Percentiles rank a stretch among this genome's conserved stretches.
Conservation (phyloP, 2,329 filamentous ascomycete genomes). For the Apiospora kogelbergensis region DNA sequence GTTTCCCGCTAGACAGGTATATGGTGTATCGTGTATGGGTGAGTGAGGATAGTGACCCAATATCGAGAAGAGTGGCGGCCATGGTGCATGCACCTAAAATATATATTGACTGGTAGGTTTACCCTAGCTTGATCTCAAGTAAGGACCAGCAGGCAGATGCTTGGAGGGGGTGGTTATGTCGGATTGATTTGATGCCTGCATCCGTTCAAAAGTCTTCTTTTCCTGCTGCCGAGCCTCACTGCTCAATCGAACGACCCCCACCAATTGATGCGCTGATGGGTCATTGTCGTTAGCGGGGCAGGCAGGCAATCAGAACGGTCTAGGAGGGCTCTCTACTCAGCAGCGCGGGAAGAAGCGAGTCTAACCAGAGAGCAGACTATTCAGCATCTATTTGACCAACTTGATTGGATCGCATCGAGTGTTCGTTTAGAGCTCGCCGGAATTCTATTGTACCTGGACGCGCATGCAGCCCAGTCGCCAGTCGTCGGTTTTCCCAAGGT, state of each 20-base stretch:
- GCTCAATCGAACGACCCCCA: slow-evolving; percentile 1
- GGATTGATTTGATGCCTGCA: neutral
- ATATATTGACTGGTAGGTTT: neutral
- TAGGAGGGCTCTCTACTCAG: neutral
- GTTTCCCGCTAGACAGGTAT: slow-evolving; percentile 42
- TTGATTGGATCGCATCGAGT: neutral
- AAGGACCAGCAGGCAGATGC: neutral
- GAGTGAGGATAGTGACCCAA: slow-evolving; percentile 33
- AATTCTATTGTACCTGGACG: neutral
- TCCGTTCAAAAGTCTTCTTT: neutral
- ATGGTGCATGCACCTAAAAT: slow-evolving; percentile 6
- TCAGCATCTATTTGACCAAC: neutral
- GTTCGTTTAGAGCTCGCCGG: neutral
- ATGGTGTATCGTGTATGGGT: slow-evolving; percentile 41
- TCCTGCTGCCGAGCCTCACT: neutral
- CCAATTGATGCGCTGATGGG: neutral
- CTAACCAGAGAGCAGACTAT: neutral
- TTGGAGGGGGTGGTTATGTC: neutral
- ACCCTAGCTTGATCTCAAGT: neutral
- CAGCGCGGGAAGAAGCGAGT: neutral
- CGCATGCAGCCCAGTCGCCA: neutral
- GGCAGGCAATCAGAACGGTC: neutral
- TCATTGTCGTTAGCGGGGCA: neutral
- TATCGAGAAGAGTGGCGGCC: slow-evolving; percentile 29
- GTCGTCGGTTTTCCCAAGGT: too few relatives aligned